Conservation (phyloP, 139 green algal genomes). For the Chlorella ohadii region DNA sequence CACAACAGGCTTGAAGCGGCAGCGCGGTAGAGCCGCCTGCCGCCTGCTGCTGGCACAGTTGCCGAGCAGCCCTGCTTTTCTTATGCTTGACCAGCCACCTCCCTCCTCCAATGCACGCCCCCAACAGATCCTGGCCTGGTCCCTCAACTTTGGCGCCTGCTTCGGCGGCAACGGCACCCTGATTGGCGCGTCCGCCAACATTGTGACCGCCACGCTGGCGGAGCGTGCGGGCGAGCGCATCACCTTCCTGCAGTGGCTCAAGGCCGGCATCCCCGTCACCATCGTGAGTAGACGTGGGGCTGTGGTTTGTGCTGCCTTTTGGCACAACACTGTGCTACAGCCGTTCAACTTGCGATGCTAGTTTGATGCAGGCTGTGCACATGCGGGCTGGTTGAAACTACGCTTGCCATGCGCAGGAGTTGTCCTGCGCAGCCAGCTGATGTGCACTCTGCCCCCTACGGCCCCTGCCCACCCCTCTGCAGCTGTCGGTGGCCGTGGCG, state of each 20-base stretch:
- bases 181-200: constrained; percentile 2
- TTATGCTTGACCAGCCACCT: no score
- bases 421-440: not conserved
- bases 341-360: no score
- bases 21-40: no score
- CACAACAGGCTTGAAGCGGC: no score
- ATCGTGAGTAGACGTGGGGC: not conserved
- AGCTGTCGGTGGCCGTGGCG: constrained; percentile 5
- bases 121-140: constrained; percentile 10
- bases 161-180: constrained; percentile 17
- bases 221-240: not conserved
- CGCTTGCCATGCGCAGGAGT: not conserved
- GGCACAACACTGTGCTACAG: not conserved
- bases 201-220: constrained; percentile 13
- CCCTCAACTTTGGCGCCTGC: constrained; percentile 26
- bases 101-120: no score
- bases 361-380: not conserved
- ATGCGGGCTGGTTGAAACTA: not conserved
- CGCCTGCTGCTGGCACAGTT: no score
- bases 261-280: not conserved
- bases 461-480: not conserved
- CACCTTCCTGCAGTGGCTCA: not conserved
- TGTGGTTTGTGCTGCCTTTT: not conserved
- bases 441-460: not conserved
- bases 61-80: no score